Evolutionary conservation across 352 stramenopile species (phyloP).

Genomic region (Elongisporangium undulatum): DNA sequence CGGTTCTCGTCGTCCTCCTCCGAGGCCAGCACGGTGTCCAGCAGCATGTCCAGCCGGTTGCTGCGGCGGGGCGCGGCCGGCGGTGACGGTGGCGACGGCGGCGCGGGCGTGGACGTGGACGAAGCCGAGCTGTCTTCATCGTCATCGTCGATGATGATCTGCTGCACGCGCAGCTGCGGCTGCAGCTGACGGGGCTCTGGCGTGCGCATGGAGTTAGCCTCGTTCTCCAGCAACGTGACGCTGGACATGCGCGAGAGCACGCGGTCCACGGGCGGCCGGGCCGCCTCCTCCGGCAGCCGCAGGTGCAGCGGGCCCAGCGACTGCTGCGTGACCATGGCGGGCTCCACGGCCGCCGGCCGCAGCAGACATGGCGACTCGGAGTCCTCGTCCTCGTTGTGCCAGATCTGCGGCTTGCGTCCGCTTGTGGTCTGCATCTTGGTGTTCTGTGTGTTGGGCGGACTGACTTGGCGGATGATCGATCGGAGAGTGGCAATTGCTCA

Average conservation of each 20-base stretch:
- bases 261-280: constrained; percentile 11
- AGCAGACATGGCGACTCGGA: constrained; percentile 4
- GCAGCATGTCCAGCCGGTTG: constrained; percentile 14
- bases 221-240: constrained; percentile 32
- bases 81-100: neutral
- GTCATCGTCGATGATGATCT: neutral
- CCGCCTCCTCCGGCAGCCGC: constrained; percentile 4
- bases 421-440: too few relatives aligned
- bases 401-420: too few relatives aligned
- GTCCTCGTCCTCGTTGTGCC: constrained; percentile 17
- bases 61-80: constrained; percentile 7
- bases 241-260: constrained; percentile 44
- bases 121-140: constrained; percentile 11
- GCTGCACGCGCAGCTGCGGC: neutral
- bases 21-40: constrained; percentile 15
- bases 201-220: neutral
- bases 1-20: constrained; percentile 20
- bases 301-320: constrained; percentile 4
- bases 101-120: constrained; percentile 1
- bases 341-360: constrained; percentile 1
- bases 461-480: too few relatives aligned
- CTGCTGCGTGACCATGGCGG: constrained; percentile 6
- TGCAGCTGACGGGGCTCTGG: neutral
- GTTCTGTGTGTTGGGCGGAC: too few relatives aligned
- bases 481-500: too few relatives aligned